phyloP scores from a whole-genome alignment of 2,329 filamentous ascomycete species.

The Hansfordia pulvinata region DNA sequence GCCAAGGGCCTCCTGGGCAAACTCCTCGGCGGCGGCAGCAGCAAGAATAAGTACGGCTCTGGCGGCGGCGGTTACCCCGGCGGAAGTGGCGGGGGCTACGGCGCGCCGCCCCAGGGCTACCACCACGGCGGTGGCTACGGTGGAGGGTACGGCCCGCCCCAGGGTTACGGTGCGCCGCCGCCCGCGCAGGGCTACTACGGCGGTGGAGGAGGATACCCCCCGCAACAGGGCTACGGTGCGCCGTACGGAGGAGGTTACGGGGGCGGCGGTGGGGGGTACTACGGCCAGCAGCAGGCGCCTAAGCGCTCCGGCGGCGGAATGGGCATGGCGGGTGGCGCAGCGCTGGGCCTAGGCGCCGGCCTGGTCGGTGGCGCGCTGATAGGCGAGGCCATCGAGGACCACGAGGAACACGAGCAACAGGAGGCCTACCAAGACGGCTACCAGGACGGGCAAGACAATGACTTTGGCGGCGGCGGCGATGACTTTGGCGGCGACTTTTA shows the following conservation, averaged over 20 bases:
- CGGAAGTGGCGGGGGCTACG: neutral
- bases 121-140: neutral
- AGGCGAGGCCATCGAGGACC: conserved; percentile 50
- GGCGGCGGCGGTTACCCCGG: neutral
- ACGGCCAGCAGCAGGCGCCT: conserved; percentile 20
- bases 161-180: neutral
- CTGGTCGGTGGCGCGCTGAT: conserved; percentile 66
- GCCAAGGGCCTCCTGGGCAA: conserved; percentile 8
- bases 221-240: conserved; percentile 5
- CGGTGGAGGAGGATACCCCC: neutral
- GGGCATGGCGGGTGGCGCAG: conserved; percentile 60
- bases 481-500: conserved; percentile 8
- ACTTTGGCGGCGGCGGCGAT: conserved; percentile 19
- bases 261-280: conserved; percentile 18
- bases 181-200: neutral
- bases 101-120: neutral
- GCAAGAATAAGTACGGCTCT: neutral
- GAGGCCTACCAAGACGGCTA: conserved; percentile 31
- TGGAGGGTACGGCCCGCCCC: conserved; percentile 1
- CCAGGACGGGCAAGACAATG: conserved; percentile 19
- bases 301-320: conserved; percentile 37
- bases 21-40: conserved; percentile 4
- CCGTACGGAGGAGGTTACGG: conserved; percentile 15
- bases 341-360: conserved; percentile 69
- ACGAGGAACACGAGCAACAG: conserved; percentile 43